Evolutionary conservation across 106 monocot species (phyloP), one percentile per base, ranked within the genome.

Genomic region (Phalaenopsis aphrodite): DNA sequence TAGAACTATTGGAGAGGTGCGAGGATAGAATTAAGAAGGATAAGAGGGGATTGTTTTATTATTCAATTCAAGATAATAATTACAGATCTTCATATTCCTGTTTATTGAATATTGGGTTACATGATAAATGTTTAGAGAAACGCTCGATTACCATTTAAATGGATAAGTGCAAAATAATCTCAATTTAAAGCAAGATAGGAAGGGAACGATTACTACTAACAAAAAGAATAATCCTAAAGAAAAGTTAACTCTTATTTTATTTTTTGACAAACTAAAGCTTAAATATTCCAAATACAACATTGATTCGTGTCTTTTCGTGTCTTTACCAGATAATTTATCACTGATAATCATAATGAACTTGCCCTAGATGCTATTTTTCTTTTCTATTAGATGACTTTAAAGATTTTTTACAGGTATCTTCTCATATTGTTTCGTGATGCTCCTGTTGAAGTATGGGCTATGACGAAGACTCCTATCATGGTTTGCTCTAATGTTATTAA

Each of bases 361-460:
- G n/a, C 6, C 61, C 21, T 17, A 57, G 18, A 61, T 21, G 61
- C 8, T 61, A n/a, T n/a, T 61, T 61, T 75, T 23, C 16, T 43
- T 15, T 82, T 61, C 56, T 76, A 57, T 76, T 55, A 19, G 5
- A 65, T 72, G 76, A 78, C 66, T 74, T 69, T 55, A 75, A 30
- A 30, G 9, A 69, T 65, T 48, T n/a, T 76, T 83, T 90, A 77
- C 80, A 99, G 99, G 92, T 99, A 99, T 79, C 91, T 99, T 78
- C 89, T 99, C 49, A 93, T 99, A 88, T 75, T 99, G 84, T 95
- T 99, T 80, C 95, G 99, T 85, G 99, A 99, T 87, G 93, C 99
- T 91, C 99, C 99, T 49, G 99, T 99, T 41, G 99, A 99, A 82
- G 99, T 99, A 75, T 99, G 99, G 99, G 95, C 95, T 42, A 99